phyloP scores from a whole-genome alignment of 2,329 filamentous ascomycete genomes.

The Tolypocladium pustulatum region DNA sequence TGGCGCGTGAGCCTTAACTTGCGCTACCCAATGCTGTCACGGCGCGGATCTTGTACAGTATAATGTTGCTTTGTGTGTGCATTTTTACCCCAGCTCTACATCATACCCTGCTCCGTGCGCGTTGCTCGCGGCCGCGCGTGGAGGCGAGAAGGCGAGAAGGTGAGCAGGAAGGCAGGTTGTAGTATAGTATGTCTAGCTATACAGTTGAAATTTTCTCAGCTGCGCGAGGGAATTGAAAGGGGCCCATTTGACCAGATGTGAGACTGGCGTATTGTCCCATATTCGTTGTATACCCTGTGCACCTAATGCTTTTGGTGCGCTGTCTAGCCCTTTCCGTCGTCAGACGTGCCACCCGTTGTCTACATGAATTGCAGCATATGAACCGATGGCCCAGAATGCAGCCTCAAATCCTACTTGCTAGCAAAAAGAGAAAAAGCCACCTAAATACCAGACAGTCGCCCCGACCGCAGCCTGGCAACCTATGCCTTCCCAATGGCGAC shows the following conservation, averaged over 20 bases:
- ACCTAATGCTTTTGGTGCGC: background rate
- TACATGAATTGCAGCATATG: background rate
- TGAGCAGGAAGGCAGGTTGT: background rate
- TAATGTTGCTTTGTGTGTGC: constrained; percentile 31
- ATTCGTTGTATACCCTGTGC: background rate
- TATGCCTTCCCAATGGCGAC: constrained; percentile 18
- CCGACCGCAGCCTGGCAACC: constrained; percentile 2
- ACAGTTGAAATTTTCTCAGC: background rate
- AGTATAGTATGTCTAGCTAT: background rate
- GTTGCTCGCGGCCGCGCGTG: background rate
- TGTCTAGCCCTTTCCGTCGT: background rate
- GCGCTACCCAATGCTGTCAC: background rate
- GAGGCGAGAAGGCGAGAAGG: constrained; percentile 27
- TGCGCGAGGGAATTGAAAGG: background rate
- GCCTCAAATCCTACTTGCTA: background rate
- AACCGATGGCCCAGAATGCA: background rate
- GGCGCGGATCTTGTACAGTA: background rate
- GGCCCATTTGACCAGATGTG: background rate
- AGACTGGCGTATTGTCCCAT: background rate
- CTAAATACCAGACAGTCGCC: background rate
- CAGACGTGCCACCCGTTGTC: background rate
- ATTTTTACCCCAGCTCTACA: background rate
- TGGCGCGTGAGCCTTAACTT: background rate
- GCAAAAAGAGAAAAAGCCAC: background rate
- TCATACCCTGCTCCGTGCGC: background rate